Evolutionary conservation across 176 grass and related monocot genomes (phyloP).

Genomic region (Sorghum bicolor): Sorghum_bicolor_NCBIv3 NC_012870.2:11528001-11528500

Average conservation of each 20-base stretch:
- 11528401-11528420: neutral
- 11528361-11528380: neutral
- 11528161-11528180: slow-evolving; percentile 96
- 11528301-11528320: slow-evolving; percentile 73
- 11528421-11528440: neutral
- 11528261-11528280: too few relatives aligned
- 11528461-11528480: neutral
- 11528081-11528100: slow-evolving; percentile 54
- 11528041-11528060: slow-evolving; percentile 71
- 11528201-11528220: too few relatives aligned
- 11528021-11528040: slow-evolving; percentile 77
- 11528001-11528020: slow-evolving; percentile 91
- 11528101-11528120: slow-evolving; percentile 80
- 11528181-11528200: slow-evolving; percentile 86
- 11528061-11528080: slow-evolving; percentile 71
- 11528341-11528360: slow-evolving; percentile 36
- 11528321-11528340: slow-evolving; percentile 93
- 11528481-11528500: too few relatives aligned
- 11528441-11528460: neutral
- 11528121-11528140: slow-evolving; percentile 89
- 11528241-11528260: too few relatives aligned
- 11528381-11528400: neutral
- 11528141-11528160: slow-evolving; percentile 73
- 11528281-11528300: slow-evolving; percentile 35
- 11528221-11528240: too few relatives aligned